Base-by-base conservation (phyloP, 2,329 filamentous ascomycete genomes). In the Cordyceps tenuipes region DNA sequence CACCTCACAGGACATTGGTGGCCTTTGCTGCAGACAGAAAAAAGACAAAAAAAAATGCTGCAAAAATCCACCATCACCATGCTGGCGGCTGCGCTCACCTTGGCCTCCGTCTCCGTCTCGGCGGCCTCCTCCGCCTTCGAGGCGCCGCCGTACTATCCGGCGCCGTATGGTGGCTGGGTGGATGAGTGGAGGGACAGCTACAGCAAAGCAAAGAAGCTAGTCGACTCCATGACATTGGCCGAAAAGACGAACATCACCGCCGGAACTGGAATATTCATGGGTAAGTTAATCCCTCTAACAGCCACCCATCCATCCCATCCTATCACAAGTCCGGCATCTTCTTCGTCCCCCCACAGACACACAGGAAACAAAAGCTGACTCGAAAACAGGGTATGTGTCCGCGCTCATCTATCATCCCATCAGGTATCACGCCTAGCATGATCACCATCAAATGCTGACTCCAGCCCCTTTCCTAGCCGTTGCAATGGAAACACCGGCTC, bases 401-500 rank as follows among this genome's bases (percentile, higher is more conserved):
- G 7, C 26, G 13, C 29, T 23, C 19, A 17, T 5, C 5, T 34
- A 12, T 17, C 29, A 23, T 12, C 6, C 26, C 19, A 21, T 51
- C 17, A 8, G 19, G 41, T 19, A n/a, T 8, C 8, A 19, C 19
- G 7, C 17, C 7, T 46, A 21, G 9, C n/a, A 19, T 17, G 19
- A 34, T 43, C 39, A 31, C 15, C 1, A 15, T 17, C 17, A 54
- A n/a, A 57, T 31, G 19, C 19, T 52, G 56, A 47, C 36, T 3
- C 41, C 10, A 43, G 62, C 62, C 1, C 41, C n/a, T n/a, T 43
- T 19, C 39, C 36, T 39, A 82, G 82, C 34, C 84, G 79, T 31
- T 94, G 90, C 65, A 86, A 87, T 23, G 90, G 89, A 44, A 91
- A 93, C 67, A 88, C 88, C 0, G 88, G 89, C 12, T 89, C 86